Evolutionary conservation across 805 yeast genomes (phyloP), one percentile per base, ranked within the genome.

Genomic region (Hanseniaspora jakobsenii): DNA sequence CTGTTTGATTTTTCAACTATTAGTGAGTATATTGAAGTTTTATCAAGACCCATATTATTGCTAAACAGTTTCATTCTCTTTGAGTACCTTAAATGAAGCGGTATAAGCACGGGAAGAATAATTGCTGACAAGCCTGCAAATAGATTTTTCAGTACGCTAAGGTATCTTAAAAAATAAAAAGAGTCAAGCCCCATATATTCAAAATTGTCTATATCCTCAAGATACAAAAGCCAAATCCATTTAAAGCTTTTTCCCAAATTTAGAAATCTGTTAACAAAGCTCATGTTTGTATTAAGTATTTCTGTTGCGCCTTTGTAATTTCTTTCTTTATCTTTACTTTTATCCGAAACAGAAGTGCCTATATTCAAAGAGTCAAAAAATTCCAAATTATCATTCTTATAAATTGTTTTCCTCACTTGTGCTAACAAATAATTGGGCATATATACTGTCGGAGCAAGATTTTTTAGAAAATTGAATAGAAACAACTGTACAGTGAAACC

Each of bases 11-110:
- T 71, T 2, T 66, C 52, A 4, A 70, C 65, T 0, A 84, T 70
- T 3, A 84, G 69, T 53, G 81, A 80, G 3, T 91, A 75, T 57
- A 82, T 71, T 16, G 93, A 81, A 6, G 83, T 64, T 38, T 61
- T 65, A 53, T 85, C 94, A 38, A 86, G 61, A 0, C 86, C 84
- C 3, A 51, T 47, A 2, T 58, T 57, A 13, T 53, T 6, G 31
- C 24, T 23, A 18, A 18, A 22, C 28, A n/a, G n/a, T n/a, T n/a
- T n/a, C n/a, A n/a, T n/a, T 37, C 17, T 19, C 32, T 36, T 5
- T 19, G 21, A 21, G 50, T 48, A 27, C 36, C 32, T 9, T 44
- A 55, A 62, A 57, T 84, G 84, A 1, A 83, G 63, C 0, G 91
- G 87, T 2, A 81, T 52, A 26, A 85, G 61, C 0, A 80, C 60